A percentile compares a stretch with the other conserved stretches of the same genome.
Conservation (phyloP, 306 rosid genomes). For the Casuarina equisetifolia region DNA sequence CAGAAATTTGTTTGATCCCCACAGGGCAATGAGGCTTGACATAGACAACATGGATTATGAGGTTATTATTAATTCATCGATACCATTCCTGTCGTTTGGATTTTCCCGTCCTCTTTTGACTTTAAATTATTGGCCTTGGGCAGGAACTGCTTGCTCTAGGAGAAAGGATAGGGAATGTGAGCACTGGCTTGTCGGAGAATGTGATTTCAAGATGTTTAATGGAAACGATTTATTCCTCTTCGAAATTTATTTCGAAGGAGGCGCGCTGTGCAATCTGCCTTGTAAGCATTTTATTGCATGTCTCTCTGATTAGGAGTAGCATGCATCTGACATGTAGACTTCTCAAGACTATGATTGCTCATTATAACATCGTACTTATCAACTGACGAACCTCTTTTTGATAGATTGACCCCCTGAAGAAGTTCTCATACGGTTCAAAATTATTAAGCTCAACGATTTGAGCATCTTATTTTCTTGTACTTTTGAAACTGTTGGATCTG, state of each 20-base stretch:
- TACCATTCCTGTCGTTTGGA: neutral
- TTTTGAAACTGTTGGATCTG: neutral
- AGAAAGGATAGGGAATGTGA: slow-evolving; percentile 78
- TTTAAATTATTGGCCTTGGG: slow-evolving; percentile 20
- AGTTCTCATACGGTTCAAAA: neutral
- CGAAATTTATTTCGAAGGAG: slow-evolving; percentile 65
- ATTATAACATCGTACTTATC: neutral
- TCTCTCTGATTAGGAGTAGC: slow-evolving; percentile 2
- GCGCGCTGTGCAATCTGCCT: slow-evolving; percentile 70
- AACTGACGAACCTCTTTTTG: neutral
- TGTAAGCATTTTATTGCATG: slow-evolving; percentile 37
- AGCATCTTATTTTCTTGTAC: neutral
- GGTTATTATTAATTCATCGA: slow-evolving; percentile 35
- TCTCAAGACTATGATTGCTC: neutral
- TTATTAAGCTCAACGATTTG: neutral
- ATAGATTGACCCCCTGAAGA: neutral
- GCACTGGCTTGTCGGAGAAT: slow-evolving; percentile 76
- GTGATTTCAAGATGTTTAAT: slow-evolving; percentile 58
- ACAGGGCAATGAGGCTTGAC: slow-evolving; percentile 87
- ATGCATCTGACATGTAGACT: neutral
- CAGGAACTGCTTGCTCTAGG: slow-evolving; percentile 86
- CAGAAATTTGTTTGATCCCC: slow-evolving; percentile 65
- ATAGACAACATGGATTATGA: slow-evolving; percentile 79
- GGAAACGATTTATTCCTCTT: slow-evolving; percentile 68
- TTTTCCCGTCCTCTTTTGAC: slow-evolving; percentile 11